Evolutionary conservation across 2,329 filamentous ascomycete genomes (phyloP), one percentile per base, ranked within the genome.

Genomic region (Stachybotrys chartarum): DNA sequence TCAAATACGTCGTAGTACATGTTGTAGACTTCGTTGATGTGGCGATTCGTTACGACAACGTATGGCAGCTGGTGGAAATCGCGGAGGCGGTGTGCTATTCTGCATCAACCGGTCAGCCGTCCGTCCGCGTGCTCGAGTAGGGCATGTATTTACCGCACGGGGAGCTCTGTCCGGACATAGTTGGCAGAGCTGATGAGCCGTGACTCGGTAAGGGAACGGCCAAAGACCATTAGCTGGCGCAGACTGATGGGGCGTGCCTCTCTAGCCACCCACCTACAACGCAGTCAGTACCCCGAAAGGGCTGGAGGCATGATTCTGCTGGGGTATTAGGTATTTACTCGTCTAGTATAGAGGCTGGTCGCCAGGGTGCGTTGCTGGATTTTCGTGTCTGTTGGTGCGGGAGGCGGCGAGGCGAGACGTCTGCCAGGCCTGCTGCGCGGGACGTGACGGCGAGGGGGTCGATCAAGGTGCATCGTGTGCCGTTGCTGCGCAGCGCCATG

Each of bases 1-100:
- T 99, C 94, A 65, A 99, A 99, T n/a, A 94, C 93, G 61, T 86
- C 86, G 74, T 97, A 96, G 77, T 99, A 99, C 7, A 97, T 81
- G 69, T 97, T 91, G 74, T 99, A 99, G 39, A 97, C 94, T 61
- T 95, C 86, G 68, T 89, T 91, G 59, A 99, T 89, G 70, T 99
- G 91, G 7, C 85, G 85, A 66, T 99, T 99, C n/a, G 90, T 92
- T 51, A 97, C 90, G 54, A 97, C 93, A 44, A 94, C 90, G 68
- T 96, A 99, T 17, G 94, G 94, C 46, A 99, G 79, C 59, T 90
- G 92, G 72, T 99, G 94, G 83, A 99, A 97, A 70, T 99, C 93
- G 57, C 95, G 90, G 59, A 99, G 86, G 39, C 94, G 89, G 72
- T 99, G 94, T 17, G 93, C 91, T 62, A 97, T 84, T 63, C 91